Percentiles rank a stretch among this genome's conserved stretches.
phyloP scores from a whole-genome alignment of 148 eudicot species.

The Rhododendron mucronatum region DNA sequence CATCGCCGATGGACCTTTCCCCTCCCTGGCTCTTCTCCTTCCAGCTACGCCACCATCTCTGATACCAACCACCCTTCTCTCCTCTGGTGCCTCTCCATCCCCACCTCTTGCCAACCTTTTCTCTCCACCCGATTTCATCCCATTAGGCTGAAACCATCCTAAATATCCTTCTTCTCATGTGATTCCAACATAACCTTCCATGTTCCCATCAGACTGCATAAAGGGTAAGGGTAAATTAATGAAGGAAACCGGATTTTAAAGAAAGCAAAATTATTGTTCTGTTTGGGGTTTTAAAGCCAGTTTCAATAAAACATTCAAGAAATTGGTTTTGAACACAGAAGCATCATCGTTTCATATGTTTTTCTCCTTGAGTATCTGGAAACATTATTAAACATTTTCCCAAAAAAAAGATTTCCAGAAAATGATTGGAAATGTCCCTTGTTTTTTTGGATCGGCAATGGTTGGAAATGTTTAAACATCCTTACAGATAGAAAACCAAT shows the following conservation, averaged over 20 bases:
- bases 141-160: too few relatives aligned
- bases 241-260: neutral
- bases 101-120: too few relatives aligned
- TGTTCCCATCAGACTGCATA: conserved; percentile 58
- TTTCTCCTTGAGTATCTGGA: neutral
- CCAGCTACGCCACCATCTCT: too few relatives aligned
- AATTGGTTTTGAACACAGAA: neutral
- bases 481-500: neutral
- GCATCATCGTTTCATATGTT: neutral
- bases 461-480: neutral
- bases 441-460: too few relatives aligned
- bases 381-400: neutral
- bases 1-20: too few relatives aligned
- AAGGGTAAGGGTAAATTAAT: neutral
- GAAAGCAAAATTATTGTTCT: neutral
- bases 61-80: too few relatives aligned
- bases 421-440: neutral
- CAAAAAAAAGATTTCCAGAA: neutral
- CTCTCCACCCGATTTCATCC: too few relatives aligned
- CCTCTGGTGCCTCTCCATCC: too few relatives aligned
- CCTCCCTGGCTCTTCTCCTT: too few relatives aligned
- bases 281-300: neutral
- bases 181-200: conserved; percentile 90
- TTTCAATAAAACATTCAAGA: neutral
- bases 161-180: too few relatives aligned